Evolutionary conservation across 768 basidiomycete species (phyloP).

Genomic region (Phylloporus scabripes): DNA sequence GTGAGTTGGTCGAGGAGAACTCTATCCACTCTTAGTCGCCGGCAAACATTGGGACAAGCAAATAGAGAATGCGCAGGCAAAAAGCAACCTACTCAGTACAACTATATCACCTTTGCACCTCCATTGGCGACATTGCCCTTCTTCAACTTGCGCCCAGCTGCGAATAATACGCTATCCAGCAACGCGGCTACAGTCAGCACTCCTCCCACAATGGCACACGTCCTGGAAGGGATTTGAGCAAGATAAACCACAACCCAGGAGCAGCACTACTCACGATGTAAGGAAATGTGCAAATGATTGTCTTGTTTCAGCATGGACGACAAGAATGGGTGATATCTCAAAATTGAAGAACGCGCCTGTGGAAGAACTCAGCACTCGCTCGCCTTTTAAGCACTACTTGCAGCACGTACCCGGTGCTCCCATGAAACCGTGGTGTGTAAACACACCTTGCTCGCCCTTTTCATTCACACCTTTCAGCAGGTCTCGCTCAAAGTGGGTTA

Average conservation of each 20-base stretch:
- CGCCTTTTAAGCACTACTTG: not conserved
- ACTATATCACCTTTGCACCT: constrained; percentile 29
- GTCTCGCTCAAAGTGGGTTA: constrained; percentile 95
- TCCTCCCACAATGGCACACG: constrained; percentile 96
- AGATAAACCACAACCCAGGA: not conserved
- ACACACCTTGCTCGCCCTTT: constrained; percentile 57
- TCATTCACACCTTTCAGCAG: constrained; percentile 57
- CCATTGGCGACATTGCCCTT: constrained; percentile 39
- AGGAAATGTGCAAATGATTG: constrained; percentile 98
- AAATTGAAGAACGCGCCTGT: constrained; percentile 84
- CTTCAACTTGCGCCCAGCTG: constrained; percentile 69
- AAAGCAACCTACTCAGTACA: constrained; percentile 7
- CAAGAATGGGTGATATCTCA: constrained; percentile 94
- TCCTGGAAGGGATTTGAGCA: constrained; percentile 41
- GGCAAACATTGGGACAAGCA: not conserved
- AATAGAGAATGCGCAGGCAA: constrained; percentile 11
- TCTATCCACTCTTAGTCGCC: constrained; percentile 18
- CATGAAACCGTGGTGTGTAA: constrained; percentile 64
- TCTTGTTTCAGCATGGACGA: constrained; percentile 84
- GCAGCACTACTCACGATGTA: constrained; percentile 70
- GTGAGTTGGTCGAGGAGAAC: constrained; percentile 14
- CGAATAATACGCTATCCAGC: constrained; percentile 82
- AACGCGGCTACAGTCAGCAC: constrained; percentile 92
- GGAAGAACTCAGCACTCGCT: not conserved
- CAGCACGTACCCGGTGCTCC: constrained; percentile 59